Evolutionary conservation across 768 basidiomycete genomes (phyloP).

Genomic region (Lactarius sanguifluus): DNA sequence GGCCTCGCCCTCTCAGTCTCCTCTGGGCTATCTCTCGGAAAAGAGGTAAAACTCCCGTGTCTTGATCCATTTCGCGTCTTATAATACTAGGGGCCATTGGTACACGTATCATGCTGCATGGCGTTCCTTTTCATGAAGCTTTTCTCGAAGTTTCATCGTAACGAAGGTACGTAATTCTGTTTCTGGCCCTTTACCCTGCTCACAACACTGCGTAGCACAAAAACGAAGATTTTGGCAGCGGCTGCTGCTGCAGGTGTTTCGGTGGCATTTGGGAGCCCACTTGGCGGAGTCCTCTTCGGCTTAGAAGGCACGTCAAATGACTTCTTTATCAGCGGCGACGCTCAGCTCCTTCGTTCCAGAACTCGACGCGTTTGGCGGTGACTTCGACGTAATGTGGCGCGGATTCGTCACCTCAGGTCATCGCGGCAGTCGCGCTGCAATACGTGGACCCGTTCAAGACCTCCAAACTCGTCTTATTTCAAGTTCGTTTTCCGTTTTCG

Average conservation of each 20-base stretch:
- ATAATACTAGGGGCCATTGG: conserved; percentile 64
- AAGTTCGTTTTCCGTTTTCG: conserved; percentile 43
- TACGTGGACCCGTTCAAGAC: conserved; percentile 86
- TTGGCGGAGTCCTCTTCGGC: conserved; percentile 84
- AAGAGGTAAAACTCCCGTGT: conserved; percentile 56
- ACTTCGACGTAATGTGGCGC: conserved; percentile 78
- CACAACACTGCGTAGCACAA: conserved; percentile 48
- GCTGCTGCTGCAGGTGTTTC: conserved; percentile 86
- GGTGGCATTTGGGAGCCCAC: conserved; percentile 84
- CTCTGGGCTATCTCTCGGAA: conserved; percentile 80
- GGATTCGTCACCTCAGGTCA: conserved; percentile 89
- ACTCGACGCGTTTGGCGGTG: conserved; percentile 65
- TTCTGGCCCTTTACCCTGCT: background rate
- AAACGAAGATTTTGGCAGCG: conserved; percentile 80
- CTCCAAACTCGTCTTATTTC: conserved; percentile 78
- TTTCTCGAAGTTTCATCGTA: conserved; percentile 70
- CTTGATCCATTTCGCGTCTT: conserved; percentile 3
- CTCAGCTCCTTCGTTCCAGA: conserved; percentile 39
- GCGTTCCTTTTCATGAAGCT: conserved; percentile 65
- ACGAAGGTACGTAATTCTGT: conserved; percentile 56
- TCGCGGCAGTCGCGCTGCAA: conserved; percentile 83
- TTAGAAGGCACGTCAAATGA: conserved; percentile 54
- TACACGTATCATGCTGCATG: conserved; percentile 83
- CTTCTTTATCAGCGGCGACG: background rate
- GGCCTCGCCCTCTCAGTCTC: conserved; percentile 84